Base-by-base conservation (phyloP, 1,139 yeast genomes). In the Suhomyces ambrosiae region DNA sequence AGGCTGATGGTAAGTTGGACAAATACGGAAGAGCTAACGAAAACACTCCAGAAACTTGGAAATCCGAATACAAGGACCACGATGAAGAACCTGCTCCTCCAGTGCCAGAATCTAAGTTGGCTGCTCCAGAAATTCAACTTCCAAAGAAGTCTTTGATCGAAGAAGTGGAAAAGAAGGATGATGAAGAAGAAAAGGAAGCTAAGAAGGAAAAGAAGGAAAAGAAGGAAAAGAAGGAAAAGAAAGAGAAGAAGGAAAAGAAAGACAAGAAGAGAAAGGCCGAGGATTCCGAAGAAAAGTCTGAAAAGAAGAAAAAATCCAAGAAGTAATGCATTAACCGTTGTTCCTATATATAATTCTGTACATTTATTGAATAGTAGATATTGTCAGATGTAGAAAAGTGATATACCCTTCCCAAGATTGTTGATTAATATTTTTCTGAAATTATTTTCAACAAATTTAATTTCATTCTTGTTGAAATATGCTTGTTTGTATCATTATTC, bases 1-100 rank as follows among this genome's bases (percentile, higher is more conserved):
- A 90, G 79, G 86, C 95, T 40, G 96, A 87, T 52, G 98, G 98
- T 57, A 92, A 92, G 71, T 82, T 92, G 58, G 98, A 92, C 74
- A 88, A 90, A 71, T 92, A 71, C 59, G 98, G 98, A 48, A 83
- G 96, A 71, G 76, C 75, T 50, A 92, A 89, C 60, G 98, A 92
- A 65, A 82, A 79, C 63, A 92, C 98, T 32, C 98, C 98, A 55
- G 86, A 80, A 35, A 76, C 80, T 35, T 92, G 99, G 99, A 90
- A 89, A 73, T 72, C 74, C 55, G 82, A 80, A 37, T 94, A 92
- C 65, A 86, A 83, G 53, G 89, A 88, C 60, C 86, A 83, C 54
- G 89, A 84, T 53, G 81, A 76, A 50, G 80, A 74, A 48, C 80
- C 78, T 31, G 79, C 81, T 27, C 76, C 76, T 29, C 61, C 75